Base-by-base conservation (phyloP, 352 stramenopile species). In the Phytophthora meadii region DNA sequence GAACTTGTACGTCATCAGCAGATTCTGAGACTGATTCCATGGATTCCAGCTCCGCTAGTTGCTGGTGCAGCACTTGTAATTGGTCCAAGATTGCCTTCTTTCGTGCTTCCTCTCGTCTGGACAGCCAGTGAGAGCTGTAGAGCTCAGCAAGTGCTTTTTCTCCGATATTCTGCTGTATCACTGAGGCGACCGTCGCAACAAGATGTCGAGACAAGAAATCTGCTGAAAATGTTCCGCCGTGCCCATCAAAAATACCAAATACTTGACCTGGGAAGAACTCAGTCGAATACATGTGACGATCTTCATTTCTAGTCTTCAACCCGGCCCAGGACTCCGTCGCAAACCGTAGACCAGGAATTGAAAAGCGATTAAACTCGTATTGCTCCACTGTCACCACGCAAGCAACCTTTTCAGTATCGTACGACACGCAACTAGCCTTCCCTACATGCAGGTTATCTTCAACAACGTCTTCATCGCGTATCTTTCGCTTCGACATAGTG, bases 171-270 rank as follows among this genome's bases (percentile, higher is more conserved):
- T 81, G 70, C n/a, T 53, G 61, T 15, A 88, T 32, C 11, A 54
- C 57, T 9, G 61, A 63, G 8, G 37, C 56, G 8, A 77, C 61
- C 39, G 48, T 73, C 42, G 80, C 84, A 2, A 89, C 32, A 39
- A 92, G 54, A n/a, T 82, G 63, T 15, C 61, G 61, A 6, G 71
- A 44, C 15, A 89, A 63, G 24, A 84, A 84, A 30, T 89, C 64
- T 10, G 65, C 72, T 17, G 84, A 68, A 58, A 87, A 84, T 7
- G 58, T 76, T 15, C 84, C 81, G 22, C 81, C 74, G 28, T 90
- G 81, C 15, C 81, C 81, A 54, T 92, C 81, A 41, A 87, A 88
- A 44, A 92, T 63, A 1, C 70, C 79, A 62, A 90, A 84, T 9
- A 82, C 74, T 2, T 76, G 69, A 0, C 81, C 84, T 15, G 79